Evolutionary conservation across 78 protist genomes (phyloP), one percentile per base, ranked within the genome.

Genomic region (Salpingoeca rosetta): DNA sequence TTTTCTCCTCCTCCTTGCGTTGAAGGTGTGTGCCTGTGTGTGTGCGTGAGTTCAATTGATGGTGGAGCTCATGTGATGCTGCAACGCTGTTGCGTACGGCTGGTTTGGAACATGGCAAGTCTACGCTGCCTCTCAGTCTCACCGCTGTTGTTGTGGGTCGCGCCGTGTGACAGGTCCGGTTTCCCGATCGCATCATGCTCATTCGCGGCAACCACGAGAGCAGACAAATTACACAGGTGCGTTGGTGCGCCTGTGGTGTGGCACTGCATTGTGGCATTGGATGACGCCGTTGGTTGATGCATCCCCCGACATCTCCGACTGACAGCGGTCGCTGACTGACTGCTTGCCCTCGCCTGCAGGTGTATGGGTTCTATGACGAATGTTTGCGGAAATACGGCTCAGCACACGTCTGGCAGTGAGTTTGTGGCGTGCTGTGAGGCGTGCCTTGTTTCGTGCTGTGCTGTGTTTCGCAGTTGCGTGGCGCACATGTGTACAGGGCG

Each of bases 291-390:
- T 2, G 76, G 76, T 12, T 31, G 76, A 72, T 72, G 76, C 39
- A 12, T 56, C n/a, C 22, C 22, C 22, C 72, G 11, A 56, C 72
- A n/a, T n/a, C n/a, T n/a, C n/a, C n/a, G n/a, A n/a, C n/a, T n/a
- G n/a, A n/a, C n/a, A n/a, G n/a, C 72, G n/a, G 11, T 56, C 22
- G 72, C 72, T 56, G 22, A 56, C 22, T 56, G 72, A 56, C n/a
- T 11, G n/a, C 22, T 56, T 22, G 72, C 72, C 22, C n/a, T 56
- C 72, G n/a, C 72, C 72, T 56, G 1, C 38, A 81, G 83, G 96
- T 97, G 27, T 99, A 99, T 87, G 99, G 99, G 31, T 99, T 99
- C 91, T 99, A 98, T 88, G 99, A 99, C 83, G 99, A 99, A 87
- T 98, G 99, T 86, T 91, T 97, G 81, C 87, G 98, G 72, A 99